Evolutionary conservation across 129 eudicot species (phyloP), one percentile per base, ranked within the genome.

Genomic region (Flaveria brownii): DNA sequence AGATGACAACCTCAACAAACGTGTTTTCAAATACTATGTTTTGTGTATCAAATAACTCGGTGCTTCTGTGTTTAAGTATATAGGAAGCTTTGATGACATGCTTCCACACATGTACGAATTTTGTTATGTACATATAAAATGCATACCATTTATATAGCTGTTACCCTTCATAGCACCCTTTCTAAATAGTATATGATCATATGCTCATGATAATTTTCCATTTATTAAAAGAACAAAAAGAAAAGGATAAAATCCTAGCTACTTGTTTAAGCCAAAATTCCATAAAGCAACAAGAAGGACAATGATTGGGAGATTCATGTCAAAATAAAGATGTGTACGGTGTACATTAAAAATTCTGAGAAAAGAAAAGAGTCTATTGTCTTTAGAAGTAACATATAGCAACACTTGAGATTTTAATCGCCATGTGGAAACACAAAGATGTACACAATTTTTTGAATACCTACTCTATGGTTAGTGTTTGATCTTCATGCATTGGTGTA

Each of bases 1-100:
- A 63, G 52, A 66, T 76, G 55, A 69, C 57, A 23, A 16, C 43
- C 56, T 51, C 59, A 63, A 67, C 50, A 14, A 63, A 56, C 28
- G 28, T 43, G 56, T 60, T 77, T 68, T 16, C 25, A 26, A 68
- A 56, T 54, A 51, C 46, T 26, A 22, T 74, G 26, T 39, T 42
- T 15, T 68, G 22, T 68, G 18, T 13, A 68, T 66, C 51, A 39
- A 41, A 39, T 4, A n/a, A 66, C 7, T 36, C 9, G 16, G 28
- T 36, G 30, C 25, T 66, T 41, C 71, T 39, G 28, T 66, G 9
- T 39, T 63, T 7, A 36, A 65, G 71, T n/a, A 66, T 17, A 11
- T 60, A 60, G n/a, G 22, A 64, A 33, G 50, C 50, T 13, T 33
- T 36, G 22, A 30, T 15, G 46, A 16, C 70, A 30, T 60, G 16